A percentile compares a stretch with the other conserved stretches of the same genome.
phyloP scores from a whole-genome alignment of 345 rosid genomes.

The Draba incana region DNA sequence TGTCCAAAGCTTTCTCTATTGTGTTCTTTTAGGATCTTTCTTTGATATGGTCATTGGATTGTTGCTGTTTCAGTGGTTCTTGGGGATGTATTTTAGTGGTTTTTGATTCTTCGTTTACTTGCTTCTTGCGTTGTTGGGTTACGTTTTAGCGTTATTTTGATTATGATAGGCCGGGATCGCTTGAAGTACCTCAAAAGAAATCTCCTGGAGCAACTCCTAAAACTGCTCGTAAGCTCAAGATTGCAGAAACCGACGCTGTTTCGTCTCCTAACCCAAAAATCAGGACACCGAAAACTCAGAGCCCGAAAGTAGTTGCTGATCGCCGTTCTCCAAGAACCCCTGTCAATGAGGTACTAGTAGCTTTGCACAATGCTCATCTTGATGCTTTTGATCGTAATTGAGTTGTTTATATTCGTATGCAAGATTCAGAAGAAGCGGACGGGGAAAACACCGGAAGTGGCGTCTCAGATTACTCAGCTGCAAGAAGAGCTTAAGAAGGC shows the following conservation, averaged over 20 bases:
- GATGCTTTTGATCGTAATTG: background rate
- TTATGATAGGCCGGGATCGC: slow-evolving; percentile 53
- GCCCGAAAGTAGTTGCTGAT: slow-evolving; percentile 67
- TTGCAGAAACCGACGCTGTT: slow-evolving; percentile 52
- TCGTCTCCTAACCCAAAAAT: slow-evolving; percentile 54
- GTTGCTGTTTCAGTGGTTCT: background rate
- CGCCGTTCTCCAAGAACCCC: slow-evolving; percentile 74
- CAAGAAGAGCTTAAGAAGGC: slow-evolving; percentile 83
- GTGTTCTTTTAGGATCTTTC: slow-evolving; percentile 7
- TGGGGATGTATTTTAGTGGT: background rate
- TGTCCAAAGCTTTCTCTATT: slow-evolving; percentile 9
- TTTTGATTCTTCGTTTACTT: background rate
- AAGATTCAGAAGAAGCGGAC: slow-evolving; percentile 64
- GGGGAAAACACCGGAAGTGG: slow-evolving; percentile 59
- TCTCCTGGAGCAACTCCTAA: slow-evolving; percentile 65
- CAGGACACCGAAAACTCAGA: slow-evolving; percentile 68
- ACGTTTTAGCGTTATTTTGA: slow-evolving; percentile 30
- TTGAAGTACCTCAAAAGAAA: slow-evolving; percentile 72
- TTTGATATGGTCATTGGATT: slow-evolving; percentile 11
- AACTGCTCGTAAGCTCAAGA: slow-evolving; percentile 70
- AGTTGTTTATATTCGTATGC: slow-evolving; percentile 27
- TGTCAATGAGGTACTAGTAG: slow-evolving; percentile 63
- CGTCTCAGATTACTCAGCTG: slow-evolving; percentile 69
- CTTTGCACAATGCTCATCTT: slow-evolving; percentile 18
- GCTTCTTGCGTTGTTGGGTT: slow-evolving; percentile 29